Conservation (phyloP, 2,329 filamentous ascomycete species). For the Neurospora crassa region DNA sequence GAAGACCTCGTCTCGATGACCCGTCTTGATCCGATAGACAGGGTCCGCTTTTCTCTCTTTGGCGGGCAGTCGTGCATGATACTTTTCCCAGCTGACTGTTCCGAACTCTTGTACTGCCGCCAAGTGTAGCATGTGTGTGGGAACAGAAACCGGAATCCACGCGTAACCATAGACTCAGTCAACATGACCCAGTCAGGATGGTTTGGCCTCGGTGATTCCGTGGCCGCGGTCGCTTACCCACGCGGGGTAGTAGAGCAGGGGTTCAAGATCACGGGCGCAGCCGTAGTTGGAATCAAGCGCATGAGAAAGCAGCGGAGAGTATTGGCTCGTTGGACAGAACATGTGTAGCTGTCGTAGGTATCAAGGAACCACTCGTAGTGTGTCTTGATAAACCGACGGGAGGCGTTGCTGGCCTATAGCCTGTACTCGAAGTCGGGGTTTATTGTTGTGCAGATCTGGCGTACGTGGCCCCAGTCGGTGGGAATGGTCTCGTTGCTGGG, state of each 20-base stretch:
- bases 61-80: constrained; percentile 24
- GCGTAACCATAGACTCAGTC: constrained; percentile 52
- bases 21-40: neutral
- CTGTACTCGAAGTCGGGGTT: constrained; percentile 22
- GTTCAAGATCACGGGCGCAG: constrained; percentile 57
- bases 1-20: constrained; percentile 19
- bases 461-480: constrained; percentile 18
- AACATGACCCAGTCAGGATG: constrained; percentile 63
- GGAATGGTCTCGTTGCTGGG: constrained; percentile 17
- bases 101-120: constrained; percentile 60
- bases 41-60: constrained; percentile 16
- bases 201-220: constrained; percentile 54
- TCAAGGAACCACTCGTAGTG: constrained; percentile 70
- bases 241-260: constrained; percentile 55
- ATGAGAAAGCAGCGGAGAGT: constrained; percentile 74
- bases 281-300: constrained; percentile 65
- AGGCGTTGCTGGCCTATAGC: constrained; percentile 66
- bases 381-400: constrained; percentile 58
- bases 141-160: constrained; percentile 57
- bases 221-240: constrained; percentile 46
- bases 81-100: constrained; percentile 62
- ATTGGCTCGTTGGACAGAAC: constrained; percentile 67
- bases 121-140: constrained; percentile 69
- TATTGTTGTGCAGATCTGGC: constrained; percentile 16
- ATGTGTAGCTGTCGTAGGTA: constrained; percentile 63